phyloP scores from a whole-genome alignment of 441 rosid species.

The Iberis amara region DNA sequence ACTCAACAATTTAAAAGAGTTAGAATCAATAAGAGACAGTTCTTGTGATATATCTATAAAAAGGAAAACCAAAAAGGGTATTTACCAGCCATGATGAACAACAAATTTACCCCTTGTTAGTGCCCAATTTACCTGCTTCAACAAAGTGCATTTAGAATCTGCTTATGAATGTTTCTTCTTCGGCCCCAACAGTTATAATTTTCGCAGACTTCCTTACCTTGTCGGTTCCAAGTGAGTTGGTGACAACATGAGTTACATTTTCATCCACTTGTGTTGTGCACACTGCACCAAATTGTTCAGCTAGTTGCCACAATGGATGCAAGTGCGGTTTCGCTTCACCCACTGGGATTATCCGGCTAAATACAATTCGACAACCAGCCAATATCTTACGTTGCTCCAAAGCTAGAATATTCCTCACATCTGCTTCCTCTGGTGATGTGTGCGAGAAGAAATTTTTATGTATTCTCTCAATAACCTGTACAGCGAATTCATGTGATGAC shows the following conservation, averaged over 20 bases:
- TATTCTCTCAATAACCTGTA: constrained; percentile 85
- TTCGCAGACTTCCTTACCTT: constrained; percentile 51
- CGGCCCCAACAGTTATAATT: not conserved
- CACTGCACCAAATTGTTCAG: constrained; percentile 95
- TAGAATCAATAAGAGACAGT: constrained; percentile 17
- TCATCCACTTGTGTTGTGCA: constrained; percentile 87
- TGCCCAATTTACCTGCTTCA: constrained; percentile 92
- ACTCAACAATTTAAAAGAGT: constrained; percentile 13
- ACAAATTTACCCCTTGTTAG: constrained; percentile 65
- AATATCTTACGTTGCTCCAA: constrained; percentile 77
- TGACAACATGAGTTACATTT: constrained; percentile 94
- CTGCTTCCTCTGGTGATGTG: constrained; percentile 65
- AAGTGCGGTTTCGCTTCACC: constrained; percentile 90
- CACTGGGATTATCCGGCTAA: constrained; percentile 91
- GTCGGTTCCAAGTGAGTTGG: constrained; percentile 87
- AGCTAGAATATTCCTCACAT: constrained; percentile 85
- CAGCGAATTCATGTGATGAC: constrained; percentile 21
- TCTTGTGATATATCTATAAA: not conserved
- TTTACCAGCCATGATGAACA: constrained; percentile 95
- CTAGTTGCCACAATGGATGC: constrained; percentile 94
- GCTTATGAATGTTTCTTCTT: not conserved
- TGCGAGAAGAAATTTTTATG: constrained; percentile 72
- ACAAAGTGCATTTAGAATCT: constrained; percentile 28
- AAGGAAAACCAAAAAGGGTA: constrained; percentile 26
- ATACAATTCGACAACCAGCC: constrained; percentile 78